Conservation (phyloP, 2,329 filamentous ascomycete species). For the Elsinoe arachidis region DNA sequence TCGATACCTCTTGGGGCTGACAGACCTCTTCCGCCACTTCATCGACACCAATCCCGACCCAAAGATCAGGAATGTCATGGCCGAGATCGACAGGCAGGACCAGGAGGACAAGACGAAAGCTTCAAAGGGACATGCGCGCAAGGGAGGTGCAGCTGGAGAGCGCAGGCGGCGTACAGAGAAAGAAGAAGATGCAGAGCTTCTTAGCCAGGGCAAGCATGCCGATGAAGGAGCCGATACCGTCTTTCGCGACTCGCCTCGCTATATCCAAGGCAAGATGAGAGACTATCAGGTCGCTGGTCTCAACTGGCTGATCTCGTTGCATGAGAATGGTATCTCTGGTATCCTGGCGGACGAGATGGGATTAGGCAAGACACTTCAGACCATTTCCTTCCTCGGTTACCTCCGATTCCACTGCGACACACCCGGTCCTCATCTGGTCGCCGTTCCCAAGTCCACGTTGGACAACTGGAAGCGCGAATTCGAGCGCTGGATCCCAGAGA, state of each 20-base stretch:
- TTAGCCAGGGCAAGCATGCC: slow-evolving; percentile 80
- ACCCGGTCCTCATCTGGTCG: slow-evolving; percentile 81
- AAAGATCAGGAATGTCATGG: slow-evolving; percentile 86
- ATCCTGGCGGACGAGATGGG: slow-evolving; percentile 99
- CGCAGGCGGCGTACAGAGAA: slow-evolving; percentile 85
- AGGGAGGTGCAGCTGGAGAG: slow-evolving; percentile 73
- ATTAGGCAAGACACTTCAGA: slow-evolving; percentile 93
- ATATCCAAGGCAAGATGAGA: slow-evolving; percentile 79
- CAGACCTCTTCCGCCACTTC: slow-evolving; percentile 96
- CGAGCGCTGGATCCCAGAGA: slow-evolving; percentile 84
- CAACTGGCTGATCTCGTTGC: slow-evolving; percentile 95
- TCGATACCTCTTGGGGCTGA: slow-evolving; percentile 86
- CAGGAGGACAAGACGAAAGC: slow-evolving; percentile 58
- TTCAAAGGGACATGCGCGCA: slow-evolving; percentile 67
- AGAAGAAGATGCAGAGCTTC: slow-evolving; percentile 87
- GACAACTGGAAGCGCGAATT: slow-evolving; percentile 99
- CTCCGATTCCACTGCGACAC: slow-evolving; percentile 84
- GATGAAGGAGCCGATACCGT: slow-evolving; percentile 63
- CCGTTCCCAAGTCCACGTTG: slow-evolving; percentile 90
- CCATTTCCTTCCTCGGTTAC: slow-evolving; percentile 93
- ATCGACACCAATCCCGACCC: slow-evolving; percentile 97
- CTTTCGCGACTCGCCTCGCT: slow-evolving; percentile 89
- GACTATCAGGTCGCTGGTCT: slow-evolving; percentile 94
- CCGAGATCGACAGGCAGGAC: slow-evolving; percentile 90
- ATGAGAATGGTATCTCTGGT: slow-evolving; percentile 97